Evolutionary conservation across 2,329 filamentous ascomycete species (phyloP), one percentile per base, ranked within the genome.

Genomic region (Fusarium algeriense): DNA sequence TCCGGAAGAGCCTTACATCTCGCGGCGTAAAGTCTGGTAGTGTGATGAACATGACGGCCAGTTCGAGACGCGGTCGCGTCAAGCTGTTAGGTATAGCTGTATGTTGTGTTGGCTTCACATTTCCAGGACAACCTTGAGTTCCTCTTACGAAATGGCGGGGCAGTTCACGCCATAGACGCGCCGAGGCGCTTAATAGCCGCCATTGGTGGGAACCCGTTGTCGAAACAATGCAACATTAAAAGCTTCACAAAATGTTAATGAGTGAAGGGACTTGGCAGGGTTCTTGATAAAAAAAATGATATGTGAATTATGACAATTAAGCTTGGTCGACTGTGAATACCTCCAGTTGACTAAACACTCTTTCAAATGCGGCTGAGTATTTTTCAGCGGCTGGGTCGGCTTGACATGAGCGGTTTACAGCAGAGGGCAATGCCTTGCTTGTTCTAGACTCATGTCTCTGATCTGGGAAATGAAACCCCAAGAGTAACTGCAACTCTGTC

Each of bases 1-100:
- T 28, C 40, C 38, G 46, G 54, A 44, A 19, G 59, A 35, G 53
- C 79, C 87, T 79, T 85, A 93, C 92, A 77, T 93, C 91, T 81
- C 90, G 89, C 54, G 91, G 92, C 20, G 89, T 88, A 64, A 93
- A 86, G 67, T 90, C 88, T 49, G 91, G 91, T 19, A 93, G 85
- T 52, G 90, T 84, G 48, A 86, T 87, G 73, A 92, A 87, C 86
- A 91, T 91, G 61, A 58, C 50, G 69, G 80, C 23, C 71, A 37
- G 44, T 48, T 71, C 40, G 60, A 57, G 43, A 62, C 69, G 60
- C 50, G 65, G 50, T 70, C 60, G 60, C 56, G 71, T 72, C 67
- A 63, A 35, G 52, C 45, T 69, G 45, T 59, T 62, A 50, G 52
- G 48, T 69, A 60, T 43, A 59, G 35, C 43, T 63, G 58, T 68